Percentiles rank a stretch among this genome's conserved stretches.
phyloP scores from a whole-genome alignment of 352 stramenopile genomes.

The Pythium vanterpoolii region DNA sequence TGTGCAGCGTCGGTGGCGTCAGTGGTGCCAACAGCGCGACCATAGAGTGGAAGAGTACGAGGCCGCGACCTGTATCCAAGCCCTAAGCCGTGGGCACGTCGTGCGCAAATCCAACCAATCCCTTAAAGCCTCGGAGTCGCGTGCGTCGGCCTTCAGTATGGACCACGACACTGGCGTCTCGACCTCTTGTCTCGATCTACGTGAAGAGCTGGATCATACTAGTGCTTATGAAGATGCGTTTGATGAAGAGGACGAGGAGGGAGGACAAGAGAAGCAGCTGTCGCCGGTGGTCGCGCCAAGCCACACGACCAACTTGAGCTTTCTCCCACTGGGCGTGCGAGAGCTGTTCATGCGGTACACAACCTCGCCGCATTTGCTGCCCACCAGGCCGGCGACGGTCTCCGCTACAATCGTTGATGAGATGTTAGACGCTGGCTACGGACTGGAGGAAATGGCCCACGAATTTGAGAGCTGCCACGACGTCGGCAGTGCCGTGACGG shows the following conservation, averaged over 20 bases:
- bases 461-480: conserved; percentile 43
- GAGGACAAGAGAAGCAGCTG: background rate
- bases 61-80: conserved; percentile 70
- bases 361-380: background rate
- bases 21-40: conserved; percentile 20
- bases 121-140: conserved; percentile 27
- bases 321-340: conserved; percentile 35
- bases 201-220: conserved; percentile 16
- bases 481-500: conserved; percentile 21
- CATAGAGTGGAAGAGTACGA: conserved; percentile 37
- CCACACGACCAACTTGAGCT: conserved; percentile 33
- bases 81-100: conserved; percentile 52
- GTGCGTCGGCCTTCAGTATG: conserved; percentile 16
- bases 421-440: conserved; percentile 28
- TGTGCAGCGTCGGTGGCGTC: conserved; percentile 49
- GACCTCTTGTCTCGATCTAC: background rate
- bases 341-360: conserved; percentile 30
- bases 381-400: background rate
- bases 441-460: conserved; percentile 42
- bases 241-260: background rate
- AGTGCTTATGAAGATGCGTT: background rate
- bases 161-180: background rate
- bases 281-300: background rate
- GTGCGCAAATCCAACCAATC: conserved; percentile 45
- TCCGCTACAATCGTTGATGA: conserved; percentile 11